phyloP scores from a whole-genome alignment of 768 basidiomycete genomes.

The Tylopilus vinaceipallidus region DNA sequence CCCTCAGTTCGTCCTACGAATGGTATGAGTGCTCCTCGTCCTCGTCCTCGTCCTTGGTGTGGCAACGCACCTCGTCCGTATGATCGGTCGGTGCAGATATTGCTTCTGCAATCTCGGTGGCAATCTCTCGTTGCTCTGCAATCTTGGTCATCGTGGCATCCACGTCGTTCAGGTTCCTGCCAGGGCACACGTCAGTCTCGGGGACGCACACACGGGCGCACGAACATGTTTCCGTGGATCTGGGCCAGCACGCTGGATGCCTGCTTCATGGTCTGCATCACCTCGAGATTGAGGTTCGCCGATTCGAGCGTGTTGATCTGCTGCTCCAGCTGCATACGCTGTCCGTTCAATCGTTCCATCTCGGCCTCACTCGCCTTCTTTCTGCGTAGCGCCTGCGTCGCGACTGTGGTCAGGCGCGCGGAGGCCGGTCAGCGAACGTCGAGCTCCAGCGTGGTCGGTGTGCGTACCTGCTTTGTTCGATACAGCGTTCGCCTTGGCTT shows the following conservation, averaged over 20 bases:
- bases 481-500: constrained; percentile 90
- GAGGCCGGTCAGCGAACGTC: constrained; percentile 7
- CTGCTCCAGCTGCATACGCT: constrained; percentile 88
- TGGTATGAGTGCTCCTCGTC: neutral
- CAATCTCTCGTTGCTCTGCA: constrained; percentile 87
- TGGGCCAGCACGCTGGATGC: constrained; percentile 84
- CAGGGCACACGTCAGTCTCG: constrained; percentile 2
- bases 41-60: constrained; percentile 1
- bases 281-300: constrained; percentile 97
- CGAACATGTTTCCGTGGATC: constrained; percentile 89
- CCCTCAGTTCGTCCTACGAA: constrained; percentile 70
- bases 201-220: constrained; percentile 22
- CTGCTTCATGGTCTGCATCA: constrained; percentile 96
- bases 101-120: constrained; percentile 87
- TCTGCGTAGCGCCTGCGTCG: constrained; percentile 84
- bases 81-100: constrained; percentile 71
- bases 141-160: constrained; percentile 86
- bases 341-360: constrained; percentile 80
- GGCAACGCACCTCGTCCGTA: constrained; percentile 68
- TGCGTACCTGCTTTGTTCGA: constrained; percentile 88
- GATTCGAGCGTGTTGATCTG: constrained; percentile 97
- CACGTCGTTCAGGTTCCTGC: constrained; percentile 85
- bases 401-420: constrained; percentile 51
- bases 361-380: constrained; percentile 91
- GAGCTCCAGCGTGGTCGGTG: neutral